Evolutionary conservation across 129 eudicot genomes (phyloP).

Genomic region (Kitagawia praeruptora): DNA sequence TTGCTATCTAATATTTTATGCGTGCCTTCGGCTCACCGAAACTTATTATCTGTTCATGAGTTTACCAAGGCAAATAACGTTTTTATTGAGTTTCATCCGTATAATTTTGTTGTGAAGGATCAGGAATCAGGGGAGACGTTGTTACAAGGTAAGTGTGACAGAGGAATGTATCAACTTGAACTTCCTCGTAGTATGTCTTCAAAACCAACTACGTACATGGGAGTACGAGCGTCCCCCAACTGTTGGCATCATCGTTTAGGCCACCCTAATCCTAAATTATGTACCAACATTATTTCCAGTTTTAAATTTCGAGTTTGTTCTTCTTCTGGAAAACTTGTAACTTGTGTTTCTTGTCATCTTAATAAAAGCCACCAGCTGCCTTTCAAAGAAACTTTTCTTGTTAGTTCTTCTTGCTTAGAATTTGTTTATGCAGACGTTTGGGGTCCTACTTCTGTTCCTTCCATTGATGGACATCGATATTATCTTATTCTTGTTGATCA

Average conservation of each 20-base stretch:
- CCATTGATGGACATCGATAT: background rate
- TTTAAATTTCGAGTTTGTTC: background rate
- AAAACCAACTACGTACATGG: background rate
- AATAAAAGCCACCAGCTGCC: background rate
- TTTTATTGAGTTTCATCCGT: no score
- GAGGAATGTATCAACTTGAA: no score
- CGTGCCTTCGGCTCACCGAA: no score
- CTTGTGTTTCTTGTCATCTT: background rate
- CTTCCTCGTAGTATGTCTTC: no score
- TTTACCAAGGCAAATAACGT: no score
- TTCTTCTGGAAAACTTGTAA: background rate
- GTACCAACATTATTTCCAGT: background rate
- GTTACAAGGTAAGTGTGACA: no score
- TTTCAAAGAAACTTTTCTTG: background rate
- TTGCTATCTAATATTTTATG: no score
- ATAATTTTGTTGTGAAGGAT: no score
- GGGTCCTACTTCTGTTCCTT: background rate
- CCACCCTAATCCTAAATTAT: background rate
- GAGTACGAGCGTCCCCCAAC: background rate
- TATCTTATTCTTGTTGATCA: background rate
- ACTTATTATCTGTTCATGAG: no score
- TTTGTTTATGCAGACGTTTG: background rate
- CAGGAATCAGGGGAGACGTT: no score
- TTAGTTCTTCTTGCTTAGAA: background rate
- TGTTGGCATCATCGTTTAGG: background rate